A percentile compares a stretch with the other conserved stretches of the same genome.
These are phyloP conservation scores for Cylindrotheca closterium DNA, from an alignment of 108 stramenopile species.

Conservation along the genomic window DNA sequence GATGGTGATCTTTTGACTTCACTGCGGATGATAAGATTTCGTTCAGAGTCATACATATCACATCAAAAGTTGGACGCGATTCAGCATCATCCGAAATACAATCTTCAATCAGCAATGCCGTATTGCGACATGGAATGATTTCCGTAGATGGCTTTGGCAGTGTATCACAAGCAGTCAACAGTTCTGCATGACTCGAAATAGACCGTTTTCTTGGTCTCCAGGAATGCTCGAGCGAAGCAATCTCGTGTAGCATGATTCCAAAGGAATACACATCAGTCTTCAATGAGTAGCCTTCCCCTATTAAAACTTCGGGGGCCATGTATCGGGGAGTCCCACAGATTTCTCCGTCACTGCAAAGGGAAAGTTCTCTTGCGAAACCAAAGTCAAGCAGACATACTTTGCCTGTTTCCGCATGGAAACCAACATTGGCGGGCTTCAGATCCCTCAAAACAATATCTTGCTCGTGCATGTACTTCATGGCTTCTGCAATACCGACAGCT, in stretches of 20 bases:
- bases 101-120: too few relatives aligned
- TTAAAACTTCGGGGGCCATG: constrained; percentile 57
- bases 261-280: constrained; percentile 53
- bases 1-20: too few relatives aligned
- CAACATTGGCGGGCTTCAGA: constrained; percentile 76
- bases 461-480: constrained; percentile 32
- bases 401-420: constrained; percentile 34
- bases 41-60: too few relatives aligned
- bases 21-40: too few relatives aligned
- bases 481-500: constrained; percentile 39
- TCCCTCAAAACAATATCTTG: constrained; percentile 72
- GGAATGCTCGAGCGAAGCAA: background rate
- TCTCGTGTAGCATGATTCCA: constrained; percentile 29
- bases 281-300: constrained; percentile 30
- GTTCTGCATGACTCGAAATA: too few relatives aligned
- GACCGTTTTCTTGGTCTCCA: too few relatives aligned
- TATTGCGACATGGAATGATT: too few relatives aligned
- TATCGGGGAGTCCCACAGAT: constrained; percentile 32
- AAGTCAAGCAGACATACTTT: constrained; percentile 59
- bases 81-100: too few relatives aligned
- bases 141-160: too few relatives aligned
- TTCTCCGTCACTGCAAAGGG: constrained; percentile 6
- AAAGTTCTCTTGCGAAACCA: constrained; percentile 44
- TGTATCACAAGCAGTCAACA: too few relatives aligned
- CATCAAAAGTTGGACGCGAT: too few relatives aligned